A percentile compares a stretch with the other conserved stretches of the same genome.
These are phyloP conservation scores for Salvia miltiorrhiza DNA, from an alignment of 257 asterid genomes.

Conservation along the genomic window DNA sequence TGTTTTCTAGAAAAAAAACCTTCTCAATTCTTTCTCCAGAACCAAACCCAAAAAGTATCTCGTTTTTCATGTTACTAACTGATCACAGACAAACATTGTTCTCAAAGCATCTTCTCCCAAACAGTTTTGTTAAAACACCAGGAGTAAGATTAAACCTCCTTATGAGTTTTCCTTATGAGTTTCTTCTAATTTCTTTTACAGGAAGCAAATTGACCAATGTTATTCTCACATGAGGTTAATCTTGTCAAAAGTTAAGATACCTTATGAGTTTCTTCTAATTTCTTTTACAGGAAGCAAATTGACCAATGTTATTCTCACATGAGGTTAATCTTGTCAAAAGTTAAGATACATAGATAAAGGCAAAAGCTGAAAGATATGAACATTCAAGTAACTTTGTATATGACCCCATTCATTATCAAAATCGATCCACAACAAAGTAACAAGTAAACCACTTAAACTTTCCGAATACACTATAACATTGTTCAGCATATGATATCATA, in stretches of 20 bases:
- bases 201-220: background rate
- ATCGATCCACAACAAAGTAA: background rate
- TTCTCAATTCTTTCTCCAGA: background rate
- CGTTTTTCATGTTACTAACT: background rate
- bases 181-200: background rate
- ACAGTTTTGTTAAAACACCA: background rate
- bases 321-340: background rate
- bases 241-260: too few species aligned
- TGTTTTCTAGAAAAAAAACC: background rate
- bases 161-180: too few species aligned
- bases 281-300: background rate
- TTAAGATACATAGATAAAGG: background rate
- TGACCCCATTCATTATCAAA: background rate
- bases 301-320: background rate
- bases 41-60: background rate
- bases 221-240: too few species aligned
- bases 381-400: background rate
- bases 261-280: background rate
- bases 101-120: background rate
- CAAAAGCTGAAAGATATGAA: background rate
- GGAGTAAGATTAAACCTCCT: background rate
- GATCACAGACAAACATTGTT: background rate
- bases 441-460: slow-evolving; percentile 7
- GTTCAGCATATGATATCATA: background rate
- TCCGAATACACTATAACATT: background rate